Conservation (phyloP, 192 early-diverging fungal species). For the Umbelopsis vinacea region DNA sequence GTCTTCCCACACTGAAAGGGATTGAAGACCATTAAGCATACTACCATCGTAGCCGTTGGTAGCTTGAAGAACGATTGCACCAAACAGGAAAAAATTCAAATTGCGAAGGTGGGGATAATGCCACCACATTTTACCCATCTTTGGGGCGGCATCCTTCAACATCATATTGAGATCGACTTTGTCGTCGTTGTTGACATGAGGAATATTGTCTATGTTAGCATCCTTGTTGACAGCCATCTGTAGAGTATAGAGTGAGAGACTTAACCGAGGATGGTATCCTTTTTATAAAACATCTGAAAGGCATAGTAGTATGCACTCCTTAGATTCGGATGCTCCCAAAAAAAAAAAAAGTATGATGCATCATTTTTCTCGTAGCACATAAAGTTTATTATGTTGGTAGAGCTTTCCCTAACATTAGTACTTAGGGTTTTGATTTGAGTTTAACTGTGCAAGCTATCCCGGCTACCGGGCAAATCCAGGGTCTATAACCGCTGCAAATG, state of each 20-base stretch:
- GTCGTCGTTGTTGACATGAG: background rate
- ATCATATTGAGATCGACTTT: background rate
- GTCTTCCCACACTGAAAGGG: conserved; percentile 1
- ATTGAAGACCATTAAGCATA: conserved; percentile 29
- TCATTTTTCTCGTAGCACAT: background rate
- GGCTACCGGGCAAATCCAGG: too few relatives aligned
- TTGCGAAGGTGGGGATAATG: conserved; percentile 14
- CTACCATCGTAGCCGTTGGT: conserved; percentile 28
- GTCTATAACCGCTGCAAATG: too few relatives aligned
- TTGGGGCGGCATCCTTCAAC: conserved; percentile 24
- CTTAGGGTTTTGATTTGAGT: too few relatives aligned
- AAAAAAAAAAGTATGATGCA: too few relatives aligned
- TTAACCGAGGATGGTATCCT: background rate
- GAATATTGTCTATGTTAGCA: background rate
- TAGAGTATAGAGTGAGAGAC: background rate
- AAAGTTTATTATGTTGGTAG: background rate
- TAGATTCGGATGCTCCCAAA: too few relatives aligned
- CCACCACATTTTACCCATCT: conserved; percentile 27
- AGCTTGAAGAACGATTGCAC: conserved; percentile 3
- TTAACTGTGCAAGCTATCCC: too few relatives aligned
- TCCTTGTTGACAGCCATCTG: background rate
- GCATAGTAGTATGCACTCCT: too few relatives aligned
- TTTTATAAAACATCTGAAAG: background rate
- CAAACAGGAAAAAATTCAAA: conserved; percentile 3
- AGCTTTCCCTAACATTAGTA: background rate